Evolutionary conservation across 1,284 basidiomycete species (phyloP).

Genomic region (Inonotus obliquus): DNA sequence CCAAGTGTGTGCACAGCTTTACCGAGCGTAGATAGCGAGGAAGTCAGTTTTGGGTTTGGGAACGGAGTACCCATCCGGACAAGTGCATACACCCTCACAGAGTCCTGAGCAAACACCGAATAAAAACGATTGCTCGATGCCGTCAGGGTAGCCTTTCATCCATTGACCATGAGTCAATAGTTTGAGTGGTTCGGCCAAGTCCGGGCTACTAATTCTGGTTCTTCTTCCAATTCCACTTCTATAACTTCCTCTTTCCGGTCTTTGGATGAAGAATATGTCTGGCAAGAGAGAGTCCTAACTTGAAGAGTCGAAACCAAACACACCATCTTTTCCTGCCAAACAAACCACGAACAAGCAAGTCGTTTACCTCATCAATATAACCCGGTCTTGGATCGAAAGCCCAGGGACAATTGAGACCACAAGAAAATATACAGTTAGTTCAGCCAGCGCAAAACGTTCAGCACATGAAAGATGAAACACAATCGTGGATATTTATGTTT

Average conservation of each 20-base stretch:
- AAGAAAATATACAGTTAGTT: too few relatives aligned
- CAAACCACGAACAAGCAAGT: too few relatives aligned
- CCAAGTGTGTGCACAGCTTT: background rate
- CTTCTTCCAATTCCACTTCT: slow-evolving; percentile 76
- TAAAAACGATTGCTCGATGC: slow-evolving; percentile 82
- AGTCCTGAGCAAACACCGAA: slow-evolving; percentile 80
- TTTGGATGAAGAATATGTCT: slow-evolving; percentile 92
- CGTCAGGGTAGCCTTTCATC: slow-evolving; percentile 95
- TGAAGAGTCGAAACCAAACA: too few relatives aligned
- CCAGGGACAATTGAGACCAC: too few relatives aligned
- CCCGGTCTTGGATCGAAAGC: too few relatives aligned
- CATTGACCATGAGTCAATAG: slow-evolving; percentile 86
- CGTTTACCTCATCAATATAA: too few relatives aligned
- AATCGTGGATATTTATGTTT: too few relatives aligned
- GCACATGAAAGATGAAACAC: too few relatives aligned
- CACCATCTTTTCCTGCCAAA: too few relatives aligned
- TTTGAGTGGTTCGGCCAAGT: slow-evolving; percentile 44
- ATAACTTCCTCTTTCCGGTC: slow-evolving; percentile 82
- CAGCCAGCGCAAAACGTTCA: too few relatives aligned
- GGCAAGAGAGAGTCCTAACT: too few relatives aligned
- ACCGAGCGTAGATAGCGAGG: slow-evolving; percentile 74
- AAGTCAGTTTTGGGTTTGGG: slow-evolving; percentile 69
- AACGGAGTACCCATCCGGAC: slow-evolving; percentile 59
- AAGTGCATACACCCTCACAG: slow-evolving; percentile 55
- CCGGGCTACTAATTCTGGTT: slow-evolving; percentile 45